phyloP scores from a whole-genome alignment of 2,329 filamentous ascomycete species.

The Dryadomyces quercus-mongolicae region DNA sequence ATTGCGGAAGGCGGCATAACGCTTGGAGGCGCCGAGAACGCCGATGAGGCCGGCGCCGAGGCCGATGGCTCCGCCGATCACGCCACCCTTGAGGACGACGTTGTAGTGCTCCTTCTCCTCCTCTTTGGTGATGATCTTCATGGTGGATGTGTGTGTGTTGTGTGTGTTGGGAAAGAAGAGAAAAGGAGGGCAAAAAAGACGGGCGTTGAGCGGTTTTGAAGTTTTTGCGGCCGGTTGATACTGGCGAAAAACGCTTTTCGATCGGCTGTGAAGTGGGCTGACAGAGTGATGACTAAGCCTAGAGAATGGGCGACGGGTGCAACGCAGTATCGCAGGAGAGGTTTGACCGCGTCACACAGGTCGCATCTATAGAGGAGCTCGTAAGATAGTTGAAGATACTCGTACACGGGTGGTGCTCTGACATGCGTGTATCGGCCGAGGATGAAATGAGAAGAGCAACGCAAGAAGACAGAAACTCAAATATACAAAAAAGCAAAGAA shows the following conservation, averaged over 20 bases:
- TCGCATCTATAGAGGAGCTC: not conserved
- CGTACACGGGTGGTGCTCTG: no score
- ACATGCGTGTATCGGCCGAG: no score
- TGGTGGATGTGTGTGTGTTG: constrained; percentile 30
- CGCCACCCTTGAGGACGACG: constrained; percentile 67
- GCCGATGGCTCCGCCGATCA: constrained; percentile 59
- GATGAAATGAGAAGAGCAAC: no score
- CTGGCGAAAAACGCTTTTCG: no score
- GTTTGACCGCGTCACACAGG: not conserved
- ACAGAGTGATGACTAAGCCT: not conserved
- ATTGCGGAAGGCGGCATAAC: constrained; percentile 65
- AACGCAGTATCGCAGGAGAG: no score
- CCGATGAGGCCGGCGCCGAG: constrained; percentile 53
- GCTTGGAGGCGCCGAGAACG: constrained; percentile 53
- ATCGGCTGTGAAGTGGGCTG: not conserved
- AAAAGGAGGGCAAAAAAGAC: not conserved
- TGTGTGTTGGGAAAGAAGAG: not conserved
- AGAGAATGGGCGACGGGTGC: no score
- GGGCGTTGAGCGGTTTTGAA: no score
- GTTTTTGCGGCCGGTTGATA: no score
- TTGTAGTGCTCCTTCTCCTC: constrained; percentile 80
- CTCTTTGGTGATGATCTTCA: constrained; percentile 95
- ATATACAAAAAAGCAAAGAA: no score
- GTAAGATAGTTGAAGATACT: no score
- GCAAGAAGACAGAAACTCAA: not conserved